Percentiles rank a stretch among this genome's conserved stretches.
phyloP scores from a whole-genome alignment of 2,329 filamentous ascomycete genomes.

The Sporothrix pallida region DNA sequence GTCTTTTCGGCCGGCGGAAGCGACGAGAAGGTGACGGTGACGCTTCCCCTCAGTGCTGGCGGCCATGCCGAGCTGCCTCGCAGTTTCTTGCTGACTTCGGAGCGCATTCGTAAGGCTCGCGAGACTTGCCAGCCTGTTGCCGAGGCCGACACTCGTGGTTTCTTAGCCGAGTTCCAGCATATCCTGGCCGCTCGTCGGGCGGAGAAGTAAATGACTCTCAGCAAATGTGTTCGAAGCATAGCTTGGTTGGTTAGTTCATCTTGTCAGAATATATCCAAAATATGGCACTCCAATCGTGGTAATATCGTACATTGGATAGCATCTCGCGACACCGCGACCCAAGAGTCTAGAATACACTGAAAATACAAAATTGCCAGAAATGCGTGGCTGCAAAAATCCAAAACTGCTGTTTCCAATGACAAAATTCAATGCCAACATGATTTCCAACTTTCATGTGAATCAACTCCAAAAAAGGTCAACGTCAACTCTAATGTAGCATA shows the following conservation, averaged over 20 bases:
- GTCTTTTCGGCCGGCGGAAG: conserved; percentile 43
- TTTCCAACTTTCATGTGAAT: background rate
- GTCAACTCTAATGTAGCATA: background rate
- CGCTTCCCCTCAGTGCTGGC: conserved; percentile 38
- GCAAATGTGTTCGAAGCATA: background rate
- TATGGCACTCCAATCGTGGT: background rate
- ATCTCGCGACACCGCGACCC: background rate
- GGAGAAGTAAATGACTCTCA: background rate
- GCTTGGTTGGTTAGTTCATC: background rate
- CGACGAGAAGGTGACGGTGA: background rate
- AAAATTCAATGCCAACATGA: background rate
- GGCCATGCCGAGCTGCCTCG: conserved; percentile 34
- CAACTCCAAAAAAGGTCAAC: background rate
- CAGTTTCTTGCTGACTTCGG: conserved; percentile 31
- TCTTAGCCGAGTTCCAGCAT: conserved; percentile 32
- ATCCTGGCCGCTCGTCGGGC: conserved; percentile 21
- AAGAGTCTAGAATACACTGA: conserved; percentile 11
- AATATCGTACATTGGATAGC: conserved; percentile 22
- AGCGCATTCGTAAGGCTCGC: conserved; percentile 33
- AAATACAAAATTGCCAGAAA: conserved; percentile 19
- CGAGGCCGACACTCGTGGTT: conserved; percentile 26
- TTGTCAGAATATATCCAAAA: background rate
- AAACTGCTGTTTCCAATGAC: background rate
- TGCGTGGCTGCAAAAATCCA: background rate
- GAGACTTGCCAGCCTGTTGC: conserved; percentile 27